Base-by-base conservation (phyloP, 148 eudicot species). In the Vaccinium darrowii region DNA sequence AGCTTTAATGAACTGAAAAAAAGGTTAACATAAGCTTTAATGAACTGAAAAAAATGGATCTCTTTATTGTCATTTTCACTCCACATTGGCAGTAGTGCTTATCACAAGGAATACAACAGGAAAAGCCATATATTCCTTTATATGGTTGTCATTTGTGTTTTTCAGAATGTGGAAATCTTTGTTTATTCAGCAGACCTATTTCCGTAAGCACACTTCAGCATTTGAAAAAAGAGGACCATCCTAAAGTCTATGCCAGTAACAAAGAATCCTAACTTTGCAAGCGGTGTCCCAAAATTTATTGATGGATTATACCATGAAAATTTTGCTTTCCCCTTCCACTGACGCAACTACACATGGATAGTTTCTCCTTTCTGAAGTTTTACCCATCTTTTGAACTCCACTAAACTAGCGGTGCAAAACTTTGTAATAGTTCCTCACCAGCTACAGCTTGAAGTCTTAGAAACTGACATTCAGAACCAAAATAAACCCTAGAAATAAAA, bases 81-180 rank as follows among this genome's bases (percentile, higher is more conserved):
- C n/a, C n/a, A n/a, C n/a, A n/a, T n/a, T n/a, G n/a, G n/a, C n/a
- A n/a, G n/a, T n/a, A n/a, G n/a, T n/a, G n/a, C n/a, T n/a, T n/a
- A n/a, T n/a, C n/a, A n/a, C n/a, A n/a, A n/a, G n/a, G n/a, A n/a
- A n/a, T n/a, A n/a, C n/a, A n/a, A n/a, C n/a, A n/a, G n/a, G n/a
- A n/a, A n/a, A n/a, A n/a, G n/a, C n/a, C n/a, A n/a, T n/a, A n/a
- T n/a, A n/a, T n/a, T n/a, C n/a, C n/a, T n/a, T n/a, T n/a, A n/a
- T n/a, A n/a, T n/a, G n/a, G n/a, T n/a, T n/a, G n/a, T 21, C 72
- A 21, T 65, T 65, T 75, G 54, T 75, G 13, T 73, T 73, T 73
- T 21, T 15, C 47, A 0, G 2, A 73, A 67, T 27, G 73, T 73
- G 76, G 47, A 73, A 73, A 73, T 15, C 49, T 33, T 30, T 5